Evolutionary conservation across 768 basidiomycete species (phyloP).

Genomic region (Pleurotus tuber-regium): DNA sequence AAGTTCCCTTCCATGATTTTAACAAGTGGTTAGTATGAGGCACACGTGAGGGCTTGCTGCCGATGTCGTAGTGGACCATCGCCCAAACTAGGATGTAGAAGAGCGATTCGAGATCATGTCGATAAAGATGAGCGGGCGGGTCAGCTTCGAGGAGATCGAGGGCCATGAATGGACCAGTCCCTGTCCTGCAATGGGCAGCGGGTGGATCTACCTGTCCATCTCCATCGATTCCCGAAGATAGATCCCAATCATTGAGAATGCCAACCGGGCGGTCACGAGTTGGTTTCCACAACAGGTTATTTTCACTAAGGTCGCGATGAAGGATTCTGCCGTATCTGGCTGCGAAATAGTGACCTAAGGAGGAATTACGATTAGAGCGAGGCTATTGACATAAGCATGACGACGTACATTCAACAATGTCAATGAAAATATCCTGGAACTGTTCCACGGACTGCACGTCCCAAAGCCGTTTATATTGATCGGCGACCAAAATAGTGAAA

Average conservation of each 20-base stretch:
- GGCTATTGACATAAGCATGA: not conserved
- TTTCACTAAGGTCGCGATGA: slow-evolving; percentile 29
- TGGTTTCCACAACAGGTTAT: slow-evolving; percentile 25
- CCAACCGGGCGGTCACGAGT: slow-evolving; percentile 14
- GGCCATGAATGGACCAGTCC: slow-evolving; percentile 29
- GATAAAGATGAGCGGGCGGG: slow-evolving; percentile 20
- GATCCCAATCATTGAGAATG: slow-evolving; percentile 28
- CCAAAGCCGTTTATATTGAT: slow-evolving; percentile 21
- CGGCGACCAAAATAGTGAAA: slow-evolving; percentile 18
- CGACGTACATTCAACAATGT: slow-evolving; percentile 29
- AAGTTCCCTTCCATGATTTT: too few relatives aligned
- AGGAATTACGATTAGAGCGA: not conserved
- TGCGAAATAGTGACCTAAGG: slow-evolving; percentile 23
- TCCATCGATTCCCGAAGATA: slow-evolving; percentile 13
- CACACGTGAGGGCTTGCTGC: too few relatives aligned
- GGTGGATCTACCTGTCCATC: not conserved
- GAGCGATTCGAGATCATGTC: slow-evolving; percentile 26
- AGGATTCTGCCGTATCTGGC: slow-evolving; percentile 20
- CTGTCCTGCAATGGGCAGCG: slow-evolving; percentile 16
- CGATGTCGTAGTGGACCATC: slow-evolving; percentile 18
- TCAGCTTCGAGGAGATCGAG: slow-evolving; percentile 18
- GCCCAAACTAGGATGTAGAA: slow-evolving; percentile 24
- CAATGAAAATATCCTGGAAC: slow-evolving; percentile 25
- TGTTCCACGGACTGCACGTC: slow-evolving; percentile 18
- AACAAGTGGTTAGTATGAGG: too few relatives aligned